Conservation (phyloP, 192 early-diverging fungal species). For the Backusella parvicylindrica region DNA sequence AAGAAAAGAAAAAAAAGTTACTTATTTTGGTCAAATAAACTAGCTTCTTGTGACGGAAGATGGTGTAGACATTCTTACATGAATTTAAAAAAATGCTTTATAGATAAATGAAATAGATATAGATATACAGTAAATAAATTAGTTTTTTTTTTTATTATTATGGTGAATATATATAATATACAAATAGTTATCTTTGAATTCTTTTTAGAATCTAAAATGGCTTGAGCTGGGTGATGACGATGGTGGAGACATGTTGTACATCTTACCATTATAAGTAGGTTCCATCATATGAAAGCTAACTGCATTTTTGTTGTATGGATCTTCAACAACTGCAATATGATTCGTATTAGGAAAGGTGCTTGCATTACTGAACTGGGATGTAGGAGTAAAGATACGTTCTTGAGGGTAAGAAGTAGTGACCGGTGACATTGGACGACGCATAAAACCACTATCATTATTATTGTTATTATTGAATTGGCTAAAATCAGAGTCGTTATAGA, state of each 20-base stretch:
- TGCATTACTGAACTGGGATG: background rate
- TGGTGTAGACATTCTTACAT: slow-evolving; percentile 71
- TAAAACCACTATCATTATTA: background rate
- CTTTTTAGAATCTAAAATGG: background rate
- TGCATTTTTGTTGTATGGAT: background rate
- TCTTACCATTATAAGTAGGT: background rate
- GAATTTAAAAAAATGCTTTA: background rate
- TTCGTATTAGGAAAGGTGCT: background rate
- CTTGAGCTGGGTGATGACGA: background rate
- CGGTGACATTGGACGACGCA: slow-evolving; percentile 16
- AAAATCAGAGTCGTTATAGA: background rate
- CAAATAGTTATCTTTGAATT: background rate
- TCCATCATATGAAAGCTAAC: background rate
- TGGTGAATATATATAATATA: background rate
- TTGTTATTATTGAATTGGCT: background rate
- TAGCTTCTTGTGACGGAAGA: slow-evolving; percentile 58
- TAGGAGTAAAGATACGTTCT: background rate
- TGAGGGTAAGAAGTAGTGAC: background rate
- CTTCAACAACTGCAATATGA: background rate
- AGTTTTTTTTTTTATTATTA: background rate
- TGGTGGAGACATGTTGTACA: background rate
- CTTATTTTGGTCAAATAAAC: background rate
- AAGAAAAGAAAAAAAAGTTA: background rate
- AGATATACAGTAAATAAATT: no score
- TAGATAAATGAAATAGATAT: no score